These are phyloP conservation scores for Schwanniomyces pseudopolymorphus DNA, from an alignment of 805 yeast genomes.

Conservation along the genomic window DNA sequence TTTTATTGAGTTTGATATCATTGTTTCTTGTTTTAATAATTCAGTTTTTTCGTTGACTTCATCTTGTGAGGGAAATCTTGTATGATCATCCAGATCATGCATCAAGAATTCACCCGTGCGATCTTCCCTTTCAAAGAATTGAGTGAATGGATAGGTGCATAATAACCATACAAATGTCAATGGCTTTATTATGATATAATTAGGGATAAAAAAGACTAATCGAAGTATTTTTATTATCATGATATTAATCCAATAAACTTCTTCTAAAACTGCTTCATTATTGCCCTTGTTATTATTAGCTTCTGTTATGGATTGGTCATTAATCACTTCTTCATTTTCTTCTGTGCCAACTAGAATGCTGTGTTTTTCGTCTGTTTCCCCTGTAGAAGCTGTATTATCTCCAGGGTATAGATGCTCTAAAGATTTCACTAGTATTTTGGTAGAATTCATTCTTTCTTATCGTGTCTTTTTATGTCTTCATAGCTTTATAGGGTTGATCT, in stretches of 20 bases:
- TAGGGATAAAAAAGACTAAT: slow-evolving; percentile 43
- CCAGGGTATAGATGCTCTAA: slow-evolving; percentile 26
- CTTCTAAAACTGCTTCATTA: slow-evolving; percentile 1
- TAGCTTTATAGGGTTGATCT: background rate
- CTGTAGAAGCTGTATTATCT: background rate
- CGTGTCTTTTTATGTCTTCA: background rate
- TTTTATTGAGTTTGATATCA: slow-evolving; percentile 39
- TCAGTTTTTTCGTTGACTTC: slow-evolving; percentile 33
- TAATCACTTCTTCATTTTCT: background rate
- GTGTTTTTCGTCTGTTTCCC: background rate
- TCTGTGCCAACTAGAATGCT: background rate
- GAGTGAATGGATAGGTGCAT: slow-evolving; percentile 55
- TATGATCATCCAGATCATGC: background rate
- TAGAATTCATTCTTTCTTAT: slow-evolving; percentile 27
- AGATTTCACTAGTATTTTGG: slow-evolving; percentile 33
- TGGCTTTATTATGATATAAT: slow-evolving; percentile 53
- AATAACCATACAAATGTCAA: slow-evolving; percentile 47
- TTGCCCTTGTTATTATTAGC: background rate
- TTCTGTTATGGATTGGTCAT: background rate
- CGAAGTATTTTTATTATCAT: background rate
- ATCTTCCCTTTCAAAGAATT: slow-evolving; percentile 24
- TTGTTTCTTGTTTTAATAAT: slow-evolving; percentile 38
- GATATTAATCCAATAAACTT: background rate
- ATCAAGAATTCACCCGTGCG: background rate
- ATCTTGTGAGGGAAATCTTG: background rate